These are phyloP conservation scores for Sisymbrium irio DNA, from an alignment of 345 rosid species.

Conservation along the genomic window DNA sequence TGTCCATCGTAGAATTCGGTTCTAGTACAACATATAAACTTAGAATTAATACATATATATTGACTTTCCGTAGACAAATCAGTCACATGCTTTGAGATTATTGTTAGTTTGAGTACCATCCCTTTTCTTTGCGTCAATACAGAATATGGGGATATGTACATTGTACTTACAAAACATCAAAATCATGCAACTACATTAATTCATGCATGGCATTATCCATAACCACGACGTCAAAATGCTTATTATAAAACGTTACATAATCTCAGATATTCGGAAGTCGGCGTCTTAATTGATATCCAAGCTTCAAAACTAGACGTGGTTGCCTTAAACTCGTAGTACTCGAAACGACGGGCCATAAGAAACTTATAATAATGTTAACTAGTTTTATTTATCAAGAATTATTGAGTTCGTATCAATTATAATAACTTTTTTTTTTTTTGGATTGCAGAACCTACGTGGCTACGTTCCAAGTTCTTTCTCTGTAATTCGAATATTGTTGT, in stretches of 20 bases:
- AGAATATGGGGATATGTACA: background rate
- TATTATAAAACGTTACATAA: constrained; percentile 19
- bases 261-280: constrained; percentile 10
- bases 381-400: background rate
- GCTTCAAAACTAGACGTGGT: constrained; percentile 27
- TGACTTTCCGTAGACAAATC: background rate
- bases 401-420: background rate
- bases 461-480: background rate
- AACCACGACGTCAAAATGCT: constrained; percentile 17
- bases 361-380: constrained; percentile 6
- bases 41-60: background rate
- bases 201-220: constrained; percentile 23
- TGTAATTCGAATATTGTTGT: background rate
- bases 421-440: background rate
- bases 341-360: background rate
- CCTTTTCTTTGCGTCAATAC: background rate
- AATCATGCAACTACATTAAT: constrained; percentile 18
- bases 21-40: constrained; percentile 1
- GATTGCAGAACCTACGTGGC: background rate
- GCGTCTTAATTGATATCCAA: background rate
- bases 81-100: background rate
- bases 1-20: background rate
- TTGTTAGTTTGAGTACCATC: background rate
- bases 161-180: constrained; percentile 20
- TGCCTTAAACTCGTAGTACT: constrained; percentile 15